phyloP scores from a whole-genome alignment of 257 asterid genomes.

The Solanum sparsipilum region DNA sequence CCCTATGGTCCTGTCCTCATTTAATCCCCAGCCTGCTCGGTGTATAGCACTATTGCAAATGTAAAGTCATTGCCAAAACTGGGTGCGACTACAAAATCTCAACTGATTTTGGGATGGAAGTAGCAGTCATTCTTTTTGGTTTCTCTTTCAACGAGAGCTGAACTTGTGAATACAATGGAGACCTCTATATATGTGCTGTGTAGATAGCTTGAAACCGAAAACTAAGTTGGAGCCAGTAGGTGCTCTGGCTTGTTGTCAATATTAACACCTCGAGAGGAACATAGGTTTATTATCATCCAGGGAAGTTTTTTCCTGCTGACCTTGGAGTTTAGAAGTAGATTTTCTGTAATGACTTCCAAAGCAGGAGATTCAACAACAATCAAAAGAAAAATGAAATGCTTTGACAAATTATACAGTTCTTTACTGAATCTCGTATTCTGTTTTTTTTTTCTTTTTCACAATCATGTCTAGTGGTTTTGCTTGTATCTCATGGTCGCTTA shows the following conservation, averaged over 20 bases:
- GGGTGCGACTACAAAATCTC: slow-evolving; percentile 1
- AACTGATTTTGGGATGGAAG: background rate
- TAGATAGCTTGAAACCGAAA: slow-evolving; percentile 7
- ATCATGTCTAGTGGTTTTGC: background rate
- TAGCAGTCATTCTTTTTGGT: background rate
- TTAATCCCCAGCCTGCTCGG: slow-evolving; percentile 4
- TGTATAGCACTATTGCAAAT: background rate
- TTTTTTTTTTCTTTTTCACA: background rate
- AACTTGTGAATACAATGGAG: background rate
- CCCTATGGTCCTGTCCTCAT: slow-evolving; percentile 15
- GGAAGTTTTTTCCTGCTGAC: slow-evolving; percentile 3
- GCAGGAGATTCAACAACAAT: background rate
- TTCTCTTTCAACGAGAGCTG: background rate
- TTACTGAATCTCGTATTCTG: background rate
- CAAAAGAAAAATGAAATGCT: background rate
- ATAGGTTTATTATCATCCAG: background rate
- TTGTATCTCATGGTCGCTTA: background rate
- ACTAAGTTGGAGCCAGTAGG: slow-evolving; percentile 12
- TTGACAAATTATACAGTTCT: background rate
- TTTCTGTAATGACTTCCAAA: background rate
- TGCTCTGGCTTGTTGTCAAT: background rate
- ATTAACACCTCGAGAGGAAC: slow-evolving; percentile 2
- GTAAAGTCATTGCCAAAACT: background rate
- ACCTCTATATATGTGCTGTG: background rate
- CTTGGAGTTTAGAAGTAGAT: slow-evolving; percentile 20